Base-by-base conservation (phyloP, 441 rosid species). In the Adansonia madagascariensis region DNA sequence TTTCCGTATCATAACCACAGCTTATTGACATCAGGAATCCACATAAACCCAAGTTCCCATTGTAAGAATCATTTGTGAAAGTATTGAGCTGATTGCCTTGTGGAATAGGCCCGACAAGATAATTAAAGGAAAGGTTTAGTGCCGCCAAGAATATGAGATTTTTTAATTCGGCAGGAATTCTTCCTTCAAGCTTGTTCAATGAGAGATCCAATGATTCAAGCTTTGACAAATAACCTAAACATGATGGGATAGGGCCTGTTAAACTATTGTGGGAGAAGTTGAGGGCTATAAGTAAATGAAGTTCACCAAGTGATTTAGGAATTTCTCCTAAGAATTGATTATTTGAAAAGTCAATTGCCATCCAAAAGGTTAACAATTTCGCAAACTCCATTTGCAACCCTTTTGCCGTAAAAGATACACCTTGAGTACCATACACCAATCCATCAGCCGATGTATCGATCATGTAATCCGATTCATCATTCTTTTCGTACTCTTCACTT, bases 211-310 rank as follows among this genome's bases (percentile, higher is more conserved):
- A 20, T 24, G 27, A 77, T 20, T 70, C 62, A 8, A 77, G 71
- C 0, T 1, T n/a, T 22, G n/a, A 11, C 50, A 83, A 11, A 15
- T 80, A 77, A 0, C 76, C 78, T 0, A 84, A 35, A 2, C 60
- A 80, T n/a, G 78, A 20, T 41, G 85, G 83, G 12, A 81, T 83
- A 4, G 12, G 47, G 1, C 86, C 83, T 3, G 46, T 35, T 0
- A 83, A 52, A 18, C 49, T 52, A 11, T 78, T 85, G 15, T 52
- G 83, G 8, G 88, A 85, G 20, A 85, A 27, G 57, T 81, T 85
- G 0, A 85, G 82, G 18, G 59, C 46, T 3, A 15, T 0, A 2
- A 85, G 82, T 41, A 22, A 31, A 6, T 72, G 57, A 39, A 72
- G 75, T 14, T 18, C 31, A 9, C 72, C 72, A 3, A 83, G 20